Percentiles rank a stretch among this genome's conserved stretches.
These are phyloP conservation scores for Chaetoceros tenuissimus DNA, from an alignment of 108 stramenopile genomes.

Conservation along the genomic window DNA sequence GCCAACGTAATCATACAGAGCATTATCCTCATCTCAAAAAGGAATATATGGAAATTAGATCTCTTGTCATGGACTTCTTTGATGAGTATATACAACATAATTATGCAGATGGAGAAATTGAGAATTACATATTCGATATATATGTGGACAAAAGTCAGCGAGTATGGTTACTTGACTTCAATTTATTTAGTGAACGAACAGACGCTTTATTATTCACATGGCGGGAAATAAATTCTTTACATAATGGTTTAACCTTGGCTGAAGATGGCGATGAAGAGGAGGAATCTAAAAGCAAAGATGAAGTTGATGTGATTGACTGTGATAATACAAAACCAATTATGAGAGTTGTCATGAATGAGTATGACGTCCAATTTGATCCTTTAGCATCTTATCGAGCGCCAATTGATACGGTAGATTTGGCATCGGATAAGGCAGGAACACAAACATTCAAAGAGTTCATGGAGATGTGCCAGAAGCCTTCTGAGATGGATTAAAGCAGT, in stretches of 20 bases:
- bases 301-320: background rate
- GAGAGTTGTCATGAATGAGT: slow-evolving; percentile 56
- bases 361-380: slow-evolving; percentile 65
- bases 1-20: slow-evolving; percentile 66
- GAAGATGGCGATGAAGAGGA: background rate
- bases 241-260: slow-evolving; percentile 9
- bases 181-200: slow-evolving; percentile 64
- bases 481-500: too few relatives aligned
- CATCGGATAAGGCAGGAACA: slow-evolving; percentile 14
- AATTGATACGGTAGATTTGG: slow-evolving; percentile 64
- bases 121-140: slow-evolving; percentile 63
- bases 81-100: slow-evolving; percentile 26
- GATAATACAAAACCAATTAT: slow-evolving; percentile 19
- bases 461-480: slow-evolving; percentile 52
- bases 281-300: background rate
- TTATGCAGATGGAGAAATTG: slow-evolving; percentile 28
- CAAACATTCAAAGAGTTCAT: slow-evolving; percentile 63
- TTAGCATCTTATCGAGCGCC: slow-evolving; percentile 77
- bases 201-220: slow-evolving; percentile 77
- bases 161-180: slow-evolving; percentile 85
- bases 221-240: slow-evolving; percentile 52
- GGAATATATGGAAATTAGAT: slow-evolving; percentile 10
- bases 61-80: slow-evolving; percentile 46
- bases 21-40: slow-evolving; percentile 51
- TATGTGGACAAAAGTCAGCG: slow-evolving; percentile 76